Evolutionary conservation across 768 basidiomycete genomes (phyloP), one percentile per base, ranked within the genome.

Genomic region (Auricularia sp.): DNA sequence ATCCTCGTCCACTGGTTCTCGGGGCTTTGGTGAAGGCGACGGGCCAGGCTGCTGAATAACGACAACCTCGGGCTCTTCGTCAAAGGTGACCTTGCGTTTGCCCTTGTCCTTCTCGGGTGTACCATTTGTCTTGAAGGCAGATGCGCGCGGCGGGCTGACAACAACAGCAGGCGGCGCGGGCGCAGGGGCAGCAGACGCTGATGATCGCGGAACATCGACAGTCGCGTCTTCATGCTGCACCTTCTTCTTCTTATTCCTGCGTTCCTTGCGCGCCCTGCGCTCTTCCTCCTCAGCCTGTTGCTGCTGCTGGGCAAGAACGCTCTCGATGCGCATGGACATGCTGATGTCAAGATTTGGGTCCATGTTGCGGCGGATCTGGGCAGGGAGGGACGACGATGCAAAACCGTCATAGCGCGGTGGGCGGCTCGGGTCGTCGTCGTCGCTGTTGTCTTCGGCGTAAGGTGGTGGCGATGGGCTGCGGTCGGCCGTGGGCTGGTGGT

Each of bases 41-140:
- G 56, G 24, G 8, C 24, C 14, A 65, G 80, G 74, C 34, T 73
- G 73, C 36, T 80, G 77, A 66, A 81, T 81, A n/a, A 80, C 77
- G 33, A 79, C 75, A 11, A 82, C 79, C 45, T 79, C 83, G 24
- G 85, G 82, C 70, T 86, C 77, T 61, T 87, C 82, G 67, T 90
- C 82, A 69, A 91, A 91, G 8, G 87, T 89, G 36, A 91, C 87
- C 72, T 85, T 88, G 66, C 84, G 79, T 73, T 85, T 89, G 62
- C 79, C 76, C 78, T 77, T 88, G 74, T 69, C 65, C 68, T 73
- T 65, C 73, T 75, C 34, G 7, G 56, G 56, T 18, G 47, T 51
- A 18, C 47, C 21, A 18, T 51, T 51, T 18, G 56, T 33, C 56
- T 34, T 24, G 24, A 59, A 4, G 1, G 34, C 21, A 6, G 56